These are phyloP conservation scores for Scleromitrula shiraiana DNA, from an alignment of 2,329 filamentous ascomycete species.

Conservation along the genomic window DNA sequence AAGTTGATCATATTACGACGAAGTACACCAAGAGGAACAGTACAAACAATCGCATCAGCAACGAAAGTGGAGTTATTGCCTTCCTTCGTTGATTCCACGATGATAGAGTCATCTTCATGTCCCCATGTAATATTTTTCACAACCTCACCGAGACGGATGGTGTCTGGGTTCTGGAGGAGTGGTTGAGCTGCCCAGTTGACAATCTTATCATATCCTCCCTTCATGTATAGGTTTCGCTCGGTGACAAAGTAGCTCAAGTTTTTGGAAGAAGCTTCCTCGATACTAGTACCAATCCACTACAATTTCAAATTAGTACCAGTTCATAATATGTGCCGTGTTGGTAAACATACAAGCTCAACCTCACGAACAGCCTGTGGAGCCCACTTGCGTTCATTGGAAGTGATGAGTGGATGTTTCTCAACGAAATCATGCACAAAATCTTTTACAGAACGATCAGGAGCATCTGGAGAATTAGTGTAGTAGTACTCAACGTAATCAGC, in stretches of 20 bases:
- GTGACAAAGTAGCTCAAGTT: constrained; percentile 37
- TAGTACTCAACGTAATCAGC: constrained; percentile 36
- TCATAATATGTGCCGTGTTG: background rate
- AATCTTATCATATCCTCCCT: constrained; percentile 37
- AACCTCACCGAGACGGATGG: constrained; percentile 32
- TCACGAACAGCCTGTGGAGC: constrained; percentile 37
- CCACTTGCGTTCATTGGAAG: constrained; percentile 35
- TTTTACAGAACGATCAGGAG: constrained; percentile 33
- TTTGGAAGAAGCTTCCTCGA: constrained; percentile 35
- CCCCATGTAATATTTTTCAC: constrained; percentile 35
- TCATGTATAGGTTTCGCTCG: constrained; percentile 38
- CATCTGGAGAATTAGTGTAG: constrained; percentile 34
- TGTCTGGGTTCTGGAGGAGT: constrained; percentile 30
- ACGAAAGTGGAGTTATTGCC: constrained; percentile 23
- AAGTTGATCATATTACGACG: constrained; percentile 35
- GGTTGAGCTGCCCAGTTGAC: constrained; percentile 35
- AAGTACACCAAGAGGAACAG: constrained; percentile 34
- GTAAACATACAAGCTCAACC: constrained; percentile 29
- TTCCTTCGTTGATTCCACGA: constrained; percentile 22
- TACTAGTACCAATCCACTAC: constrained; percentile 35
- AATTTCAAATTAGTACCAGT: background rate
- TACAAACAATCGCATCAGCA: constrained; percentile 35
- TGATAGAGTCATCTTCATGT: constrained; percentile 25
- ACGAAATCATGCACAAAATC: constrained; percentile 36
- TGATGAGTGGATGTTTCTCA: constrained; percentile 34